phyloP scores from a whole-genome alignment of 768 basidiomycete species.

The Psilocybe cubensis region DNA sequence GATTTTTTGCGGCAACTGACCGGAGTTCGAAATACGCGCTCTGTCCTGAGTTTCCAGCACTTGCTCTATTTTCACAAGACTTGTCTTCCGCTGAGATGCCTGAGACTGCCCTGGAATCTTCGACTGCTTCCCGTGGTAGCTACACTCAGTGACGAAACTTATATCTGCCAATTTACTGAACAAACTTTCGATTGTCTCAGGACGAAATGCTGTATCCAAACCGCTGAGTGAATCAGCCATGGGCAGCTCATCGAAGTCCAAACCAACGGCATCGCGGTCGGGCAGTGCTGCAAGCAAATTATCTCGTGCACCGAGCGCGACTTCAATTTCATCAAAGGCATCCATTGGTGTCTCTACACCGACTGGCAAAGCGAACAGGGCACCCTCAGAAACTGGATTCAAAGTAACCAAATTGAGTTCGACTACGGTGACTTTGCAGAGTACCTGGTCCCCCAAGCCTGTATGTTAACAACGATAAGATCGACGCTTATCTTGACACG shows the following conservation, averaged over 20 bases:
- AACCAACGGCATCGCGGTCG: constrained; percentile 12
- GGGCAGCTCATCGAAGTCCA: constrained; percentile 13
- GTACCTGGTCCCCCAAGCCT: constrained; percentile 25
- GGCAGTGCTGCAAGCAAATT: constrained; percentile 9
- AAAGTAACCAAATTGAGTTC: constrained; percentile 31
- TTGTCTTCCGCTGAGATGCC: constrained; percentile 6
- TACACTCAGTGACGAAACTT: constrained; percentile 8
- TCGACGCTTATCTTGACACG: not conserved
- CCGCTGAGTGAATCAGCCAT: constrained; percentile 16
- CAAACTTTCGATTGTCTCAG: constrained; percentile 15
- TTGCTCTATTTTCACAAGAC: constrained; percentile 12
- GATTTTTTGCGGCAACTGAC: constrained; percentile 15
- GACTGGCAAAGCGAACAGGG: constrained; percentile 5
- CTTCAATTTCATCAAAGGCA: constrained; percentile 22
- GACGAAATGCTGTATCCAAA: constrained; percentile 26
- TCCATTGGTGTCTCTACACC: constrained; percentile 13
- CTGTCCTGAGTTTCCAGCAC: not conserved
- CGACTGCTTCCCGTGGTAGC: constrained; percentile 31
- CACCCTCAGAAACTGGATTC: constrained; percentile 21
- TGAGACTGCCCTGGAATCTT: constrained; percentile 12
- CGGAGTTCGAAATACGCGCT: constrained; percentile 22
- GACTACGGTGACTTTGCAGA: constrained; percentile 26
- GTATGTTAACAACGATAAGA: constrained; percentile 4
- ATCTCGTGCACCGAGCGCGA: constrained; percentile 19
- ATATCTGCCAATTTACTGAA: constrained; percentile 13